Conservation (phyloP, 805 yeast species). For the Wickerhamiella sergipiensis region DNA sequence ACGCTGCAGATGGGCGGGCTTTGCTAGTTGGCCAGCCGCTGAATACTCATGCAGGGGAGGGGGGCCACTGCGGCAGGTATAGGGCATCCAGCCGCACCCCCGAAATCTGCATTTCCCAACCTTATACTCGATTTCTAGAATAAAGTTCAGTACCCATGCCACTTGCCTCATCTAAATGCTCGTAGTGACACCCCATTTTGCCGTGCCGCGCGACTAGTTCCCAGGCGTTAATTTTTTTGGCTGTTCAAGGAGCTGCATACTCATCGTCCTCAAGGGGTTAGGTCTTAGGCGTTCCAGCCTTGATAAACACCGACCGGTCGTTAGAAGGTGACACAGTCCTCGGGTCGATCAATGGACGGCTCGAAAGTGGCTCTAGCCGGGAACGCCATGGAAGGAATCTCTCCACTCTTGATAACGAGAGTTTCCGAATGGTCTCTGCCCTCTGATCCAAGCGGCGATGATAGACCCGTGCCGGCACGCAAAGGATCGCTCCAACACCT, state of each 20-base stretch:
- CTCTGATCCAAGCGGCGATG: background rate
- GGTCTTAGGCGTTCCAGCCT: background rate
- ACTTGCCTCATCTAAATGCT: background rate
- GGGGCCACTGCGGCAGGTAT: background rate
- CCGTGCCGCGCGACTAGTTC: background rate
- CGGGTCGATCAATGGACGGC: background rate
- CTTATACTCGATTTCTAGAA: background rate
- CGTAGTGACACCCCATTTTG: background rate
- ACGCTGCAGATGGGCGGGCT: background rate
- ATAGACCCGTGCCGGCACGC: conserved; percentile 1
- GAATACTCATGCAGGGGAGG: background rate
- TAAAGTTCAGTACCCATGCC: background rate
- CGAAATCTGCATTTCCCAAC: background rate
- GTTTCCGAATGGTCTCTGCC: conserved; percentile 2
- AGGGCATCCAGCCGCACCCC: background rate
- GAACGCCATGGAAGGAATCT: background rate
- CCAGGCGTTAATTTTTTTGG: background rate
- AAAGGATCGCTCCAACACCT: conserved; percentile 10
- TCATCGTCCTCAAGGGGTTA: background rate
- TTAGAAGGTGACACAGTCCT: background rate
- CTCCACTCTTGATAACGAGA: conserved; percentile 10
- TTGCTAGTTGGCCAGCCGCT: background rate
- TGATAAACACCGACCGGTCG: background rate
- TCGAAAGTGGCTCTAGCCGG: background rate
- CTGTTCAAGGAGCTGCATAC: background rate